Evolutionary conservation across 2,329 filamentous ascomycete species (phyloP), one percentile per base, ranked within the genome.

Genomic region (Phialophora verrucosa): DNA sequence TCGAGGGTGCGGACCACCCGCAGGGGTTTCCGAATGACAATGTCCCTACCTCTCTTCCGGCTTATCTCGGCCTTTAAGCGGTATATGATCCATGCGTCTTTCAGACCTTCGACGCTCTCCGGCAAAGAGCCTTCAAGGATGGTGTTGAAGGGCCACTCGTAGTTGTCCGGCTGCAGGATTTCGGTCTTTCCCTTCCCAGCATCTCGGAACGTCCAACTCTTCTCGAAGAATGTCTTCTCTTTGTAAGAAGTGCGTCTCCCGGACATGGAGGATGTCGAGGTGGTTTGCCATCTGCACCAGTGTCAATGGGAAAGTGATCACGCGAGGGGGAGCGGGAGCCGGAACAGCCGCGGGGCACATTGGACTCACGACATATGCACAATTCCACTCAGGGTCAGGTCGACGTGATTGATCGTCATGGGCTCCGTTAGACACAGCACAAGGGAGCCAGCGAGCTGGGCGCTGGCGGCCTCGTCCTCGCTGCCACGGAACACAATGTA

Each of bases 41-140:
- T 83, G 76, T 97, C 93, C 81, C 96, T 94, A 74, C 90, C 89
- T 74, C 97, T 88, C 81, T 95, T 96, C 68, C 93, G 91, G 66
- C 93, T 91, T 59, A 98, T 89, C 59, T 92, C 93, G 1, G 94
- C 95, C 79, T 96, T 96, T 74, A 99, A 84, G 71, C 91, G 89
- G 80, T 98, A 99, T 56, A 92, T 90, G 67, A 98, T 89, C 79
- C 90, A 94, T 17, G 91, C 93, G 73, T 96, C 91, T 63, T 87
- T 85, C 64, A 98, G 83, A 3, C 95, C 95, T 79, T 98, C 95
- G 49, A 99, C 87, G 75, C 92, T 97, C 83, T 98, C 95, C 20
- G 92, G 86, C 75, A 86, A 74, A 12, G 77, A 76, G 4, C 91
- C 91, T 17, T 90, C 85, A n/a, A 94, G 81, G 65, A 90, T 83